These are phyloP conservation scores for Schwanniomyces polymorphus DNA, from an alignment of 805 yeast species.

Conservation along the genomic window DNA sequence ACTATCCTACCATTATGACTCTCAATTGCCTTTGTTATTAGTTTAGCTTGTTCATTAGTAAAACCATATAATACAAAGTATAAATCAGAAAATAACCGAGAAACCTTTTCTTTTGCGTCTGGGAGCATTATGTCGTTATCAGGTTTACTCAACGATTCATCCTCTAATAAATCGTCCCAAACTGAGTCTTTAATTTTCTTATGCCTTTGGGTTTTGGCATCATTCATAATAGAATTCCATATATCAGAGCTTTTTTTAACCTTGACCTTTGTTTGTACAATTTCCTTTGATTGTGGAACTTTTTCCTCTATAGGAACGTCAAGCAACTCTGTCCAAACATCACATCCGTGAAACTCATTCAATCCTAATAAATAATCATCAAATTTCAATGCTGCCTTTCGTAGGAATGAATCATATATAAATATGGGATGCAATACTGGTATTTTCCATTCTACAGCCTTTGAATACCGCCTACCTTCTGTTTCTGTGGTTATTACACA, in stretches of 20 bases:
- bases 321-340: conserved; percentile 33
- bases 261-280: conserved; percentile 2
- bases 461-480: conserved; percentile 51
- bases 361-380: conserved; percentile 34
- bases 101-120: conserved; percentile 2
- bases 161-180: conserved; percentile 23
- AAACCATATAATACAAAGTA: conserved; percentile 47
- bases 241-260: conserved; percentile 28
- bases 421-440: conserved; percentile 54
- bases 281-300: conserved; percentile 5
- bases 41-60: conserved; percentile 30
- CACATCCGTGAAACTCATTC: conserved; percentile 25
- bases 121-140: conserved; percentile 14
- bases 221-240: conserved; percentile 47
- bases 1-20: conserved; percentile 45
- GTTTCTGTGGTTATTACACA: conserved; percentile 51
- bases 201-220: conserved; percentile 12
- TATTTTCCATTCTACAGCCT: conserved; percentile 53
- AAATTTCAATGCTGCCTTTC: conserved; percentile 44
- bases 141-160: conserved; percentile 9
- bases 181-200: conserved; percentile 16
- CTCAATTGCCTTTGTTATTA: conserved; percentile 41
- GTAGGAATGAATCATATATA: conserved; percentile 44
- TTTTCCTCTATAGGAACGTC: conserved; percentile 1
- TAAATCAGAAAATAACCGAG: conserved; percentile 39